Percentiles rank a stretch among this genome's conserved stretches.
phyloP scores from a whole-genome alignment of 139 green algal genomes.

The Auxenochlorella protothecoides region DNA sequence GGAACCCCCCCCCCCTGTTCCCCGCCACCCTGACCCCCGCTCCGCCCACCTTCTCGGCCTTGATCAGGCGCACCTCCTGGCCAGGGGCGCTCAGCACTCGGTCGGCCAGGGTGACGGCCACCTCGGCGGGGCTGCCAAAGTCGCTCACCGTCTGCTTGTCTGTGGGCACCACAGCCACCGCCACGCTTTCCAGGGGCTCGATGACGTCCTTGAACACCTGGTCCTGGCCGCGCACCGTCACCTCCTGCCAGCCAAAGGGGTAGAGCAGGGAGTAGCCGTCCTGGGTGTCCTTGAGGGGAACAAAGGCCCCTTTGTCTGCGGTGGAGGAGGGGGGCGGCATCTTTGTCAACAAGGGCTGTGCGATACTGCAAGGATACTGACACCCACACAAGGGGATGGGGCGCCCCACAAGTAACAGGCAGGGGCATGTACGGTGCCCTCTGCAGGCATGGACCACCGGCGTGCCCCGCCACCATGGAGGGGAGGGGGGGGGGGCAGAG shows the following conservation, averaged over 20 bases:
- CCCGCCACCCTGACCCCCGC: neutral
- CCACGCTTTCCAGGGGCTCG: slow-evolving; percentile 92
- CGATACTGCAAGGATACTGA: too few relatives aligned
- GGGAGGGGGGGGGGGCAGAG: too few relatives aligned
- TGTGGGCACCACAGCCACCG: slow-evolving; percentile 77
- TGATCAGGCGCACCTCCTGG: slow-evolving; percentile 67
- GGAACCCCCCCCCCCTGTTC: neutral
- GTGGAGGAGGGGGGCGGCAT: too few relatives aligned
- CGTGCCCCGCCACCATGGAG: too few relatives aligned
- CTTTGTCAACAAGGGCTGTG: too few relatives aligned
- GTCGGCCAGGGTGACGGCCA: slow-evolving; percentile 26
- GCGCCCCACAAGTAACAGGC: too few relatives aligned
- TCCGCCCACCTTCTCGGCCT: slow-evolving; percentile 37
- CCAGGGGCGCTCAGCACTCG: slow-evolving; percentile 53
- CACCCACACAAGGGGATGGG: too few relatives aligned
- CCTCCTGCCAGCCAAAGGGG: slow-evolving; percentile 94
- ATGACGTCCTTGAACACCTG: slow-evolving; percentile 97
- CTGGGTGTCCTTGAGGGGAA: slow-evolving; percentile 62
- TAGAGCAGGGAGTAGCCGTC: slow-evolving; percentile 94
- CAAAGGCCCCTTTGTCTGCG: slow-evolving; percentile 41
- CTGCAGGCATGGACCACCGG: too few relatives aligned
- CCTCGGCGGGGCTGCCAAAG: slow-evolving; percentile 55
- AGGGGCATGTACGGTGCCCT: too few relatives aligned
- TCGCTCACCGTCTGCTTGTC: slow-evolving; percentile 79
- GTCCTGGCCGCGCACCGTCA: slow-evolving; percentile 73